These are phyloP conservation scores for Panicum miliaceum DNA, from an alignment of 176 grass and related monocot genomes.

Conservation along the genomic window DNA sequence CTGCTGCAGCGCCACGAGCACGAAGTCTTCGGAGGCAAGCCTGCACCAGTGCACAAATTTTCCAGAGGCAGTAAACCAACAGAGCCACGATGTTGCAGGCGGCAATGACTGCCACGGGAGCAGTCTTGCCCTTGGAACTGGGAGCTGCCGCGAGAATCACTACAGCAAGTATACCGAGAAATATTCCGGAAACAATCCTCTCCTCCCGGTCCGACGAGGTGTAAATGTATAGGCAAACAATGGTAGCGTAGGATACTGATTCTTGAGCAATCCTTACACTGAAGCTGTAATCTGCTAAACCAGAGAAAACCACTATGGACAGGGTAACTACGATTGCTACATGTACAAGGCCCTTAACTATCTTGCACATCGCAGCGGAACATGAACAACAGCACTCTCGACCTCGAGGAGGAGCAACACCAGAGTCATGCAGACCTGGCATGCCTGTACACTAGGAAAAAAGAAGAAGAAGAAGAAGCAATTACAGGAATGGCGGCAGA, in stretches of 20 bases:
- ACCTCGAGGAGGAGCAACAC: neutral
- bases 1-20: neutral
- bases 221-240: neutral
- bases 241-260: neutral
- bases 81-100: slow-evolving; percentile 3
- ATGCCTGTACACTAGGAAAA: neutral
- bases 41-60: neutral
- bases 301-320: neutral
- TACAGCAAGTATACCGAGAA: neutral
- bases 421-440: neutral
- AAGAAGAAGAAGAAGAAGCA: too few relatives aligned
- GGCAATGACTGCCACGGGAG: neutral
- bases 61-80: neutral
- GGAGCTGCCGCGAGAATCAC: neutral
- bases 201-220: neutral
- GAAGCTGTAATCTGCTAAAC: neutral
- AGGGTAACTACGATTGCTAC: neutral
- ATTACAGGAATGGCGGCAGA: too few relatives aligned
- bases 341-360: neutral
- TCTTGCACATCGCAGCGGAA: neutral
- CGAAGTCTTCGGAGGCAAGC: neutral
- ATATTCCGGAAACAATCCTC: neutral
- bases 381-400: neutral
- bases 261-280: neutral
- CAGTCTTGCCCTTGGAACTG: neutral